Base-by-base conservation (phyloP, 2,329 filamentous ascomycete species). In the Shiraia sp. region DNA sequence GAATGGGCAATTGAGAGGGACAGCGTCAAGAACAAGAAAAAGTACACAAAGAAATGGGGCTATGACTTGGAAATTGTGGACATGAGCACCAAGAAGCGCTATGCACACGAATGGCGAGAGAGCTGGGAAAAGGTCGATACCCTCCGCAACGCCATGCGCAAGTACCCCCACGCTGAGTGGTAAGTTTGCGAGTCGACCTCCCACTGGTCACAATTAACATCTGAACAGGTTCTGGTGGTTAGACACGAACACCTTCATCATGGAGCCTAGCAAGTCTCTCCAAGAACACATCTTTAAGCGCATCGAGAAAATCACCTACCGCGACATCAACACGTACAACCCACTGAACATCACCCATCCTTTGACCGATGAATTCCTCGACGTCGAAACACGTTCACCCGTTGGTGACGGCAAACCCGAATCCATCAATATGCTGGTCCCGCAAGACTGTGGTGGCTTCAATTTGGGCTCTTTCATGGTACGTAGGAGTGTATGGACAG, bases 121-220 rank as follows among this genome's bases (percentile, higher is more conserved):
- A 95, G 92, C 69, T 99, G 93, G 93, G 93, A 99, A 73, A 99
- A 97, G 77, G 91, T 96, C 47, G 93, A 99, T 68, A 90, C 90
- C 29, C 83, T 99, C 59, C 84, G 92, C 47, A 88, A 89, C 47
- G 85, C 87, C 31, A 85, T 99, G 79, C 82, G 85, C 66, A 96
- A 96, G 69, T 96, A 97, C 65, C 93, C 93, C 19, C 80, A 95
- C 51, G 93, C 92, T 24, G 92, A 99, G 76, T 99, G 93, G 93
- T 96, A 77, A 71, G 84, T 72, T 16, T 27, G 13, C 26, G 24
- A 22, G 19, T 10, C 15, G 19, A 17, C 12, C 6, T 16, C 22
- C 3, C 16, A 16, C n/a, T 29, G 28, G 15, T 14, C 31, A 10
- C 39, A 24, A 39, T 57, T 74, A 60, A 72, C 47, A 32, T 22